phyloP scores from a whole-genome alignment of 2,329 filamentous ascomycete species.

The Colletotrichum graminicola region DNA sequence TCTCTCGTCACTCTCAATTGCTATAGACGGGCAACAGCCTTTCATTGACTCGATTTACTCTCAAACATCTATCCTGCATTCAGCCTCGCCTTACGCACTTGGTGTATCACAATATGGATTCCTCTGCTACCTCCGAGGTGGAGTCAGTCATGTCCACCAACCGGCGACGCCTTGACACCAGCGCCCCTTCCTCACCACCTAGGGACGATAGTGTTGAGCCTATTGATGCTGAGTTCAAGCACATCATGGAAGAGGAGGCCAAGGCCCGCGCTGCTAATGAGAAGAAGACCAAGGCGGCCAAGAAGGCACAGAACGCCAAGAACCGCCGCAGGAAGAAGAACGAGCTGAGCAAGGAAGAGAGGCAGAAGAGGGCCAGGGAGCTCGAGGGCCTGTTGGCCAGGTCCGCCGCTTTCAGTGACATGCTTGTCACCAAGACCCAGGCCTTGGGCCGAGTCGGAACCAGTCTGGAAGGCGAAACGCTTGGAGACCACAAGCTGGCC shows the following conservation, averaged over 20 bases:
- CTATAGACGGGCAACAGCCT: not conserved
- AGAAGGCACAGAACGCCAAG: conserved; percentile 43
- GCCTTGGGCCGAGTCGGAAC: conserved; percentile 73
- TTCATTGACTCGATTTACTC: not conserved
- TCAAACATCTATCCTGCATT: not conserved
- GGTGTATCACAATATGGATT: conserved; percentile 45
- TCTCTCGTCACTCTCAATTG: not conserved
- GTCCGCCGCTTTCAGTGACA: conserved; percentile 71
- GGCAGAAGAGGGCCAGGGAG: conserved; percentile 69
- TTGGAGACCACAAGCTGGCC: conserved; percentile 75
- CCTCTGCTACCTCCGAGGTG: conserved; percentile 49
- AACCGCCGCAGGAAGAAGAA: conserved; percentile 60
- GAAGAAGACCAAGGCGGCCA: conserved; percentile 56
- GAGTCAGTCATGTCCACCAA: conserved; percentile 50
- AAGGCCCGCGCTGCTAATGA: conserved; percentile 55
- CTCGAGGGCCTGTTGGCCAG: conserved; percentile 71
- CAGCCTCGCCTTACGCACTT: too few relatives aligned
- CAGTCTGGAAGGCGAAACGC: conserved; percentile 68
- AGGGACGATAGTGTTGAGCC: conserved; percentile 43
- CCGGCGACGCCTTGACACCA: conserved; percentile 48
- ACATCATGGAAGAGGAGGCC: conserved; percentile 53
- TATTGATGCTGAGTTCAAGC: conserved; percentile 44
- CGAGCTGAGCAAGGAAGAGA: conserved; percentile 62
- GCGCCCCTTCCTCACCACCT: conserved; percentile 55
- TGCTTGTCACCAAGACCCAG: conserved; percentile 73